Base-by-base conservation (phyloP, 2,329 filamentous ascomycete species). In the Hypoxylon sp. region DNA sequence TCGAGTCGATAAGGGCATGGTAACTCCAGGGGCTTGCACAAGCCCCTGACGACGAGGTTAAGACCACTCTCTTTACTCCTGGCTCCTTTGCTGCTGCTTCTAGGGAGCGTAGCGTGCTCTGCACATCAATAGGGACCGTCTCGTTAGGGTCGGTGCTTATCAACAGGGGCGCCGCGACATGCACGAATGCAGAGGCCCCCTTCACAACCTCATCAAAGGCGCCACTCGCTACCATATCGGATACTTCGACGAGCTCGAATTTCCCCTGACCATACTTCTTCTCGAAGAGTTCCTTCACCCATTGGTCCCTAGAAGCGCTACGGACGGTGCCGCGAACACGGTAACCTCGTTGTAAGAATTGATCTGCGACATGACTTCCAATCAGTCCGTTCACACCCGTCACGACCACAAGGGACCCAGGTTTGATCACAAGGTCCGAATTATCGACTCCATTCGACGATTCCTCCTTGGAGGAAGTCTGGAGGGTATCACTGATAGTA, bases 341-440 rank as follows among this genome's bases (percentile, higher is more conserved):
- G 70, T 81, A 84, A 3, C 82, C 82, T 0, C 72, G 72, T 0
- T 71, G 50, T 0, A 84, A 74, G 6, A 82, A 72, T 56, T 82
- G 76, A 50, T 80, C 76, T 2, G 75, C 78, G 3, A 83, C 75
- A 13, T 84, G 77, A 0, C 79, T 79, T 0, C 72, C 82, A 2
- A 85, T 73, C 49, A 78, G 79, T 0, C 82, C 82, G 32, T 81
- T 83, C 28, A 63, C 75, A 1, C 81, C 82, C 0, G 81, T 84
- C 0, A 84, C 74, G 0, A 84, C 75, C 23, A 84, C 75, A 0
- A 73, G 65, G 0, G 80, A 80, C 9, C 73, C 77, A 2, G 63
- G 60, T 0, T 56, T 61, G 3, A 74, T 66, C 4, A 56, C 9
- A 38, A 57, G 34, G 3, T 57, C 21, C 9, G 48, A 53, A 56